Conservation (phyloP, 345 rosid species). For the Gossypioides kirkii region DNA sequence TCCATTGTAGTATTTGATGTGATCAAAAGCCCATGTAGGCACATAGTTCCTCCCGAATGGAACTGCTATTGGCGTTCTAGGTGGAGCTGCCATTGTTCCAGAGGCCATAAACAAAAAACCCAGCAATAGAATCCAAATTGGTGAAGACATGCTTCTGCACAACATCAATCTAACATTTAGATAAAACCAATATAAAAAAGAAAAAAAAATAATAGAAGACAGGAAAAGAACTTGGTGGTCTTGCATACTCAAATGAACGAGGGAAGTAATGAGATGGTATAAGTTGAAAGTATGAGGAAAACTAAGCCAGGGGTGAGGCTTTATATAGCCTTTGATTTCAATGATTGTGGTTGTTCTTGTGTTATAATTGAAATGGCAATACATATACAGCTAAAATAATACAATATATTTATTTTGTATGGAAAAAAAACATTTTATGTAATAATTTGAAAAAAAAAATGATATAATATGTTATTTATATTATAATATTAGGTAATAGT, state of each 20-base stretch:
- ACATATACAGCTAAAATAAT: not conserved
- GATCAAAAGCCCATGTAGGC: constrained; percentile 93
- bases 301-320: not conserved
- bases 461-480: no score
- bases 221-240: no score
- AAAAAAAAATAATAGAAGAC: no score
- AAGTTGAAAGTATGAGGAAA: not conserved
- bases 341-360: no score
- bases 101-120: constrained; percentile 37
- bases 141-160: constrained; percentile 25
- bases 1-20: constrained; percentile 75
- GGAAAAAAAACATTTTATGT: no score
- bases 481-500: no score
- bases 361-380: not conserved
- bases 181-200: not conserved
- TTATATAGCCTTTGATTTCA: constrained; percentile 1
- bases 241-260: not conserved
- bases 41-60: constrained; percentile 70
- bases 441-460: no score
- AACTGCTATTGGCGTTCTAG: constrained; percentile 52
- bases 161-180: not conserved
- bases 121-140: constrained; percentile 24
- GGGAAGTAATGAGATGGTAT: not conserved
- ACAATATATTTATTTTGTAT: no score
- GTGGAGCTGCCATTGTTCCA: constrained; percentile 49